These are phyloP conservation scores for Suillus hirtellus DNA, from an alignment of 768 basidiomycete genomes.

Conservation along the genomic window DNA sequence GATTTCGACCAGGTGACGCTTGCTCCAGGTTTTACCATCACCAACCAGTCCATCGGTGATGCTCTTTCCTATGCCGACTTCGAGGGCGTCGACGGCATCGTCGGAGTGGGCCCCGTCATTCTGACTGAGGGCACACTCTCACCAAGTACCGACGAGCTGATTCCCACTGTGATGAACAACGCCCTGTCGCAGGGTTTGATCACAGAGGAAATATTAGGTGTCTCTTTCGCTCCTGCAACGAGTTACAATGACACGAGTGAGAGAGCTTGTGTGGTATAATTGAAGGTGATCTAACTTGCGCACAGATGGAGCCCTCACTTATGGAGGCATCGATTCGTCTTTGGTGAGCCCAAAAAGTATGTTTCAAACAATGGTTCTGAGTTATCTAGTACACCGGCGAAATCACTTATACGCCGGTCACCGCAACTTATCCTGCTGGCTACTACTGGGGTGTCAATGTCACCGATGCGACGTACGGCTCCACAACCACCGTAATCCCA, in stretches of 20 bases:
- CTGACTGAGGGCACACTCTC: conserved; percentile 14
- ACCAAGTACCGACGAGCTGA: conserved; percentile 10
- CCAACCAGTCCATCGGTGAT: conserved; percentile 24
- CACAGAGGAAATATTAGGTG: conserved; percentile 16
- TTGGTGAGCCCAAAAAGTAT: conserved; percentile 8
- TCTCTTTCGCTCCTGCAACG: conserved; percentile 19
- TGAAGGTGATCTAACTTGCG: not conserved
- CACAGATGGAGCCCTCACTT: conserved; percentile 20
- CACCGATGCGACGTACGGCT: conserved; percentile 10
- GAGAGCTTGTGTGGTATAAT: not conserved
- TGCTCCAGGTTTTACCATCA: conserved; percentile 18
- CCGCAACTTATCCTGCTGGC: conserved; percentile 20
- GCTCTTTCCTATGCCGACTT: conserved; percentile 14
- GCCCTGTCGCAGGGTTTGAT: conserved; percentile 19
- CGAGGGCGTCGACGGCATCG: conserved; percentile 22
- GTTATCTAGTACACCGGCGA: conserved; percentile 17
- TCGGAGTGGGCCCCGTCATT: conserved; percentile 20
- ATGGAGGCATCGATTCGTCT: conserved; percentile 19
- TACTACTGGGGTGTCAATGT: conserved; percentile 24
- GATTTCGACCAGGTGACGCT: conserved; percentile 22
- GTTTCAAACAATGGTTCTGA: not conserved
- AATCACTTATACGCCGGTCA: conserved; percentile 23
- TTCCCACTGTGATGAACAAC: conserved; percentile 23
- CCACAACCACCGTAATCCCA: conserved; percentile 11
- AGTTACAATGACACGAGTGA: conserved; percentile 13